Evolutionary conservation across 306 rosid genomes (phyloP).

Genomic region (Potentilla sterilis): DNA sequence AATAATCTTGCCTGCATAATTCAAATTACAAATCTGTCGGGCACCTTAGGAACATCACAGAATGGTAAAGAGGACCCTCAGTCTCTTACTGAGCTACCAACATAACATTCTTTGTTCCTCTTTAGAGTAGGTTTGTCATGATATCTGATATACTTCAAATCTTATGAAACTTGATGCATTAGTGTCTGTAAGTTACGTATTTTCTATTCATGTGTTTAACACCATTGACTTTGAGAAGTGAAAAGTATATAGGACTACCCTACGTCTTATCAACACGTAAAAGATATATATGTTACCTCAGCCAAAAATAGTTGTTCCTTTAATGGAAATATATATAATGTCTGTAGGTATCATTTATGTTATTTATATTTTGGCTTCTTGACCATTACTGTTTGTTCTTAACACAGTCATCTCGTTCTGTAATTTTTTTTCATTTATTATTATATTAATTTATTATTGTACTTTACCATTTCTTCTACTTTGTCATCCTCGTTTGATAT

Average conservation of each 20-base stretch:
- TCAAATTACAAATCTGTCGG: neutral
- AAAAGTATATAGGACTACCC: neutral
- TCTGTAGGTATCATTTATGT: neutral
- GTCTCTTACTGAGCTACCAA: neutral
- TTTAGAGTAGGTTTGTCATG: neutral
- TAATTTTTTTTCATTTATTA: neutral
- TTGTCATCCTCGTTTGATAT: neutral
- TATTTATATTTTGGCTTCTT: neutral
- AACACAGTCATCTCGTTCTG: neutral
- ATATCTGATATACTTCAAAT: constrained; percentile 1
- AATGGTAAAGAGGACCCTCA: neutral
- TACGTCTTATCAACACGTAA: neutral
- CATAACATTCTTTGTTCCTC: neutral
- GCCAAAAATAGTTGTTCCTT: neutral
- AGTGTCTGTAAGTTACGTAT: neutral
- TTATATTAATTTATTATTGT: neutral
- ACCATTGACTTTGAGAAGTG: neutral
- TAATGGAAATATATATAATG: neutral
- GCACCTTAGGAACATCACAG: neutral
- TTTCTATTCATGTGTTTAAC: neutral
- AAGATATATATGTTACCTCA: neutral
- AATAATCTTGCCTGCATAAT: neutral
- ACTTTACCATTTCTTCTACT: neutral
- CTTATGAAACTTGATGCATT: neutral
- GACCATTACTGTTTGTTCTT: neutral